Base-by-base conservation (phyloP, 1,284 basidiomycete genomes). In the Ceratobasidium sp. region DNA sequence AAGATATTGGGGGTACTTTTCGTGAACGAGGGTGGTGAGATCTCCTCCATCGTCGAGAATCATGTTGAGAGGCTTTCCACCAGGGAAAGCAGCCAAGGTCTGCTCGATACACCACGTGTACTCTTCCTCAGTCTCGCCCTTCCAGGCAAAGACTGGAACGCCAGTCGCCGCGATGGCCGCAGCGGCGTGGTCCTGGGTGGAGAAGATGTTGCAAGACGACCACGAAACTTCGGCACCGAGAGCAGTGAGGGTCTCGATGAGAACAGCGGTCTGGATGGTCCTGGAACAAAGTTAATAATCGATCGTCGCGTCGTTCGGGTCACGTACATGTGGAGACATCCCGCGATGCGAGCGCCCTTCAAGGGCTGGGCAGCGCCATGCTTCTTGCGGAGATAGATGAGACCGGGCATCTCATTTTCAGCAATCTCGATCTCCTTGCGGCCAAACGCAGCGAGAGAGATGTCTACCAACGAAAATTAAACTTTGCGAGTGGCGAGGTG, bases 191-290 rank as follows among this genome's bases (percentile, higher is more conserved):
- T 99, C 96, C 80, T 96, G 97, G 69, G 96, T 99, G 69, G 97
- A 99, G 85, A 97, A 99, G 80, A 99, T 99, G 86, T 99, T 99
- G 84, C 96, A 98, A 76, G 96, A 99, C 53, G 97, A 99, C 97
- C 96, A 99, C 75, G 96, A 88, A 73, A 99, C 96, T 81, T 98
- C 91, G 74, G 97, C 96, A 79, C 96, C 96, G 77, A 99, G 89
- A 74, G 90, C 90, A 74, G 88, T 91, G 75, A 99, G 86, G 73
- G 95, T 98, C 86, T 98, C 95, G 79, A 98, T 97, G 80, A 96
- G 89, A 76, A 96, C 93, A 64, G 94, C 93, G 73, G 96, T 98
- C 82, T 98, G 95, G 78, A 96, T 94, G 77, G 94, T 96, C 93
- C 93, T 92, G 74, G 43, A 72, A 72, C 22, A 29, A 29, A 64